These are phyloP conservation scores for Acorus gramineus DNA, from an alignment of 106 monocot genomes.

Conservation along the genomic window DNA sequence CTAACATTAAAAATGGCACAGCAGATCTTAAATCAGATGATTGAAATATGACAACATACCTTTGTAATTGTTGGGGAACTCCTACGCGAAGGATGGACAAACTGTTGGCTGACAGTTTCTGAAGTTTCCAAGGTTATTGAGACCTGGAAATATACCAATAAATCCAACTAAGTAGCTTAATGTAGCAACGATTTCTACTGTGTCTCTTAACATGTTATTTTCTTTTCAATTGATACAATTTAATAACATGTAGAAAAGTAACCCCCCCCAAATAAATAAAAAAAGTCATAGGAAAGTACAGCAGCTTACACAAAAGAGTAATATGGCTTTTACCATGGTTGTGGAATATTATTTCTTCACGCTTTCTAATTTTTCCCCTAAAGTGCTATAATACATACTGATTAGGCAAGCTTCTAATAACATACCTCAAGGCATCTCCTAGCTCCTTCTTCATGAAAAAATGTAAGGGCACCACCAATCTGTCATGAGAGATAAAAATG, in stretches of 20 bases:
- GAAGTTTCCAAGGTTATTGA: constrained; percentile 78
- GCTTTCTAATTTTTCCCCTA: neutral
- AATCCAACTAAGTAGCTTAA: neutral
- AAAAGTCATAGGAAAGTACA: no score
- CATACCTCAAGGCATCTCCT: constrained; percentile 92
- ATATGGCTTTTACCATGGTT: no score
- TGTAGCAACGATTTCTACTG: neutral
- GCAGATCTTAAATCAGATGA: neutral
- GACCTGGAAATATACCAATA: constrained; percentile 29
- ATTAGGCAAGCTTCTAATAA: neutral
- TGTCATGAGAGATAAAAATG: constrained; percentile 16
- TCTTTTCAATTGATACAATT: no score
- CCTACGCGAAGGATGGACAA: constrained; percentile 79
- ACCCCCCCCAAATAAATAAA: no score
- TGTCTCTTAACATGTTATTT: no score
- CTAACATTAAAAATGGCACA: no score
- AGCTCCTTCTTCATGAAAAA: constrained; percentile 70
- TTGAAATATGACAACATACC: constrained; percentile 23
- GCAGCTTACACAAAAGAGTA: no score
- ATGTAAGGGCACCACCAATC: constrained; percentile 95
- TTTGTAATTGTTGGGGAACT: constrained; percentile 71
- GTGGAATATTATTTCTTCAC: no score
- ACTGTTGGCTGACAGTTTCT: constrained; percentile 64
- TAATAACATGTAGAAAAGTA: no score
- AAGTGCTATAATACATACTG: neutral